Evolutionary conservation across 306 rosid species (phyloP).

Genomic region (Benincasa hispida): DNA sequence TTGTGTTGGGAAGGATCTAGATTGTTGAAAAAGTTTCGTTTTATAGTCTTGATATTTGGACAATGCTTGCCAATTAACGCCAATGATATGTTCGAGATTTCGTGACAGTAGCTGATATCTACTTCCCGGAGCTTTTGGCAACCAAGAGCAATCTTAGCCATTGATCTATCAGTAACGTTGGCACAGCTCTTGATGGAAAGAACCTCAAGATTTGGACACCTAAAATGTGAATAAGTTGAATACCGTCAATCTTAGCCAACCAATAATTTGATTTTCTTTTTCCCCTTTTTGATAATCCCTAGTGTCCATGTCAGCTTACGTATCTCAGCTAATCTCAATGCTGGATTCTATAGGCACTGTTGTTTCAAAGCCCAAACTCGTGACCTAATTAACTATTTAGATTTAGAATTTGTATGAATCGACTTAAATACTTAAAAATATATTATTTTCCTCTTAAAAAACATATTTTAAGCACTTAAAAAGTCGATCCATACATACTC

Average conservation of each 20-base stretch:
- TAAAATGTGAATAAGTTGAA: neutral
- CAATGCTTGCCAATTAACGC: constrained; percentile 40
- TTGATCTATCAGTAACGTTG: constrained; percentile 56
- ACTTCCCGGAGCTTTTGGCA: constrained; percentile 38
- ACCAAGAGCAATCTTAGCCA: constrained; percentile 31
- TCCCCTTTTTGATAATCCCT: neutral
- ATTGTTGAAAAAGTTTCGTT: constrained; percentile 61
- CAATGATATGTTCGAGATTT: constrained; percentile 35
- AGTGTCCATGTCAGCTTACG: neutral
- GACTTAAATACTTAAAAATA: too few relatives aligned
- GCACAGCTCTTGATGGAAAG: constrained; percentile 67
- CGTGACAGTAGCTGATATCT: constrained; percentile 57
- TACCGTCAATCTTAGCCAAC: neutral
- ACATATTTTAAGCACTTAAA: too few relatives aligned
- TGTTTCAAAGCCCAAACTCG: neutral
- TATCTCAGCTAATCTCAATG: neutral
- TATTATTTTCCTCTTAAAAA: too few relatives aligned
- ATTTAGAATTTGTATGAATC: neutral
- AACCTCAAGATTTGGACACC: constrained; percentile 34
- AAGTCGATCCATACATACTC: neutral
- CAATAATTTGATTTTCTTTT: neutral
- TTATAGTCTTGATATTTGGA: constrained; percentile 51
- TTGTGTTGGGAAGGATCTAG: constrained; percentile 57
- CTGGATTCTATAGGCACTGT: neutral
- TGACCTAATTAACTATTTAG: neutral